A percentile compares a stretch with the other conserved stretches of the same genome.
Evolutionary conservation across 768 basidiomycete species (phyloP).

Genomic region (Exidia glandulosa): DNA sequence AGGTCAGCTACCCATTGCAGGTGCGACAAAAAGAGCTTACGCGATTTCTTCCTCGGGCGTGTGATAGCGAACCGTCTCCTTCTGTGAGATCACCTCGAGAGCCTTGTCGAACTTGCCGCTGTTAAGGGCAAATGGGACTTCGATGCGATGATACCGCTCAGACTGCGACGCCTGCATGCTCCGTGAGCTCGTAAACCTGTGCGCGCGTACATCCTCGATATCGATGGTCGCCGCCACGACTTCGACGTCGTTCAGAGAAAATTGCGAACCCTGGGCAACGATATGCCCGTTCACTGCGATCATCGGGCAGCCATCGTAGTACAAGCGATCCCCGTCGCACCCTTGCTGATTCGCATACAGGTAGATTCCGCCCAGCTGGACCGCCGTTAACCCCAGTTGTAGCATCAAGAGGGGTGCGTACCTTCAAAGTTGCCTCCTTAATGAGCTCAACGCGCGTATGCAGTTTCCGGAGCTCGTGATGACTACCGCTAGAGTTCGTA

Average conservation of each 20-base stretch:
- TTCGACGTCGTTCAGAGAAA: conserved; percentile 91
- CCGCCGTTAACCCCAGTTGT: background rate
- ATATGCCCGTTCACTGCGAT: conserved; percentile 91
- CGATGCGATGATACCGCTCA: conserved; percentile 69
- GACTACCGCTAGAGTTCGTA: conserved; percentile 96
- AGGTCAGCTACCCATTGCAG: conserved; percentile 1
- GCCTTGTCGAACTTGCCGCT: conserved; percentile 52
- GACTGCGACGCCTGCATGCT: conserved; percentile 80
- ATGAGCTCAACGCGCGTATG: conserved; percentile 86
- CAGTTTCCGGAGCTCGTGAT: conserved; percentile 96
- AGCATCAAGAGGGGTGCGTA: conserved; percentile 14
- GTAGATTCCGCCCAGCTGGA: conserved; percentile 88
- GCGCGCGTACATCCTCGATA: conserved; percentile 90
- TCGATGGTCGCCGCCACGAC: conserved; percentile 94
- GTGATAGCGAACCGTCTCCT: conserved; percentile 58
- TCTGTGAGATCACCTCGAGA: conserved; percentile 41
- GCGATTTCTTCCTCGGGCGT: conserved; percentile 94
- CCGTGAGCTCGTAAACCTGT: conserved; percentile 72
- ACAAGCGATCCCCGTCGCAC: conserved; percentile 94
- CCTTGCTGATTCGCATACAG: conserved; percentile 99
- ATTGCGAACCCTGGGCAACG: conserved; percentile 92
- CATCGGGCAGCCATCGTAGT: conserved; percentile 96
- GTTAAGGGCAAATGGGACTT: conserved; percentile 70
- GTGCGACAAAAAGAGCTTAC: conserved; percentile 39
- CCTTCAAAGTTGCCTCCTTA: conserved; percentile 94